Percentiles rank a stretch among this genome's conserved stretches.
Evolutionary conservation across 2,329 filamentous ascomycete species (phyloP).

Genomic region (Pseudohalonectria lignicola): DNA sequence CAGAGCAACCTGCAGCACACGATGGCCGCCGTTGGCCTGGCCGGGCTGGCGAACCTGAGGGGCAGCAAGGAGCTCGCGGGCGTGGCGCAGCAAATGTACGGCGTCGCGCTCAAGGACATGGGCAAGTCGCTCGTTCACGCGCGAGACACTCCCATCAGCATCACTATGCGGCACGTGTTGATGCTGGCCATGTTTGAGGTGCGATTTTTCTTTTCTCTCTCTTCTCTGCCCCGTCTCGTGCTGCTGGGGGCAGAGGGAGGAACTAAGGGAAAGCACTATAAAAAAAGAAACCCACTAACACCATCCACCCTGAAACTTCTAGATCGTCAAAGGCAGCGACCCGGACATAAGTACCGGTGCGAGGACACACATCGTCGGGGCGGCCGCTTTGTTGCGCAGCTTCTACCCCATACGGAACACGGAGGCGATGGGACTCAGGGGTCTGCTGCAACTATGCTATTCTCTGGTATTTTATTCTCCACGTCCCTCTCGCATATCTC

Average conservation of each 20-base stretch:
- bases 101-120: constrained; percentile 36
- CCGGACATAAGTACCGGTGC: constrained; percentile 28
- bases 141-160: constrained; percentile 22
- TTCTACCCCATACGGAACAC: constrained; percentile 26
- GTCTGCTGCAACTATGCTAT: constrained; percentile 43
- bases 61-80: constrained; percentile 32
- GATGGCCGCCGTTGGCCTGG: constrained; percentile 46
- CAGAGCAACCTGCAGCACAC: constrained; percentile 30
- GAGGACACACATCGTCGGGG: constrained; percentile 47
- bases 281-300: too few relatives aligned
- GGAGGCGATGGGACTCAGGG: constrained; percentile 33
- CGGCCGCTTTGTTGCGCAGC: constrained; percentile 42
- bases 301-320: too few relatives aligned
- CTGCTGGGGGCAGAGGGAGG: too few relatives aligned
- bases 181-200: constrained; percentile 54
- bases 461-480: constrained; percentile 39
- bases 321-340: constrained; percentile 35
- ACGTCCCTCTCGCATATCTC: too few relatives aligned
- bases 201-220: constrained; percentile 12
- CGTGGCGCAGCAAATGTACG: constrained; percentile 40
- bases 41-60: constrained; percentile 43
- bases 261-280: too few relatives aligned
- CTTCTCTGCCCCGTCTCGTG: background rate
- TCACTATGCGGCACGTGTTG: constrained; percentile 40
- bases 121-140: constrained; percentile 26